A percentile compares a stretch with the other conserved stretches of the same genome.
Evolutionary conservation across 2,329 filamentous ascomycete genomes (phyloP).

Genomic region (Sarocladium kiliense): DNA sequence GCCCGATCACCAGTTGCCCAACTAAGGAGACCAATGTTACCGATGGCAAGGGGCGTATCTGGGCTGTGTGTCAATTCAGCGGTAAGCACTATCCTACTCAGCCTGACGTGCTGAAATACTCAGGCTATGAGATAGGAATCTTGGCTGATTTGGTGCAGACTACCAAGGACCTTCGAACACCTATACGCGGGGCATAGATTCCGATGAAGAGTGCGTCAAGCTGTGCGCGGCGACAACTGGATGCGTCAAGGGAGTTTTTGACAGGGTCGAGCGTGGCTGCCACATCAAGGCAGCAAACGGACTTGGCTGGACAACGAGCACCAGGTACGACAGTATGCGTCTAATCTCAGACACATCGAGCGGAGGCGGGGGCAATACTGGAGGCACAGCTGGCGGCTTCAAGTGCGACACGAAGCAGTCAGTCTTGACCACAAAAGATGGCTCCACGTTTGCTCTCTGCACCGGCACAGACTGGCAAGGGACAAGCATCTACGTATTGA

Average conservation of each 20-base stretch:
- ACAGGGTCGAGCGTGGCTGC: not conserved
- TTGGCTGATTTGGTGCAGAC: not conserved
- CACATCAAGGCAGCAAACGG: not conserved
- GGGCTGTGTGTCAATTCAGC: not conserved
- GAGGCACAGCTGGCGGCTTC: not conserved
- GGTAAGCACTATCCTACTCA: not conserved
- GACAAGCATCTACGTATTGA: not conserved
- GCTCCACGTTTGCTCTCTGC: not conserved
- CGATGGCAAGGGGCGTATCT: not conserved
- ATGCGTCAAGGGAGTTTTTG: not conserved
- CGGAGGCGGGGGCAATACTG: not conserved
- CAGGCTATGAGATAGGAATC: not conserved
- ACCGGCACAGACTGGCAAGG: not conserved
- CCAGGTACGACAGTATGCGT: not conserved
- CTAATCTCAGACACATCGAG: not conserved
- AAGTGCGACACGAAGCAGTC: not conserved
- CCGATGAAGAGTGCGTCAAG: not conserved
- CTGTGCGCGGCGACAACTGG: not conserved
- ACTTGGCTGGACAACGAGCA: not conserved
- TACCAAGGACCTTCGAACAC: not conserved
- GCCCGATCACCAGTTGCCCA: not conserved
- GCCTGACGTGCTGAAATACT: not conserved
- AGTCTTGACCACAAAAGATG: not conserved
- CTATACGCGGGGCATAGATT: not conserved
- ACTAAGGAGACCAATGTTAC: not conserved